Evolutionary conservation across 352 stramenopile genomes (phyloP), one percentile per base, ranked within the genome.

Genomic region (Phytophthora podocarpi): DNA sequence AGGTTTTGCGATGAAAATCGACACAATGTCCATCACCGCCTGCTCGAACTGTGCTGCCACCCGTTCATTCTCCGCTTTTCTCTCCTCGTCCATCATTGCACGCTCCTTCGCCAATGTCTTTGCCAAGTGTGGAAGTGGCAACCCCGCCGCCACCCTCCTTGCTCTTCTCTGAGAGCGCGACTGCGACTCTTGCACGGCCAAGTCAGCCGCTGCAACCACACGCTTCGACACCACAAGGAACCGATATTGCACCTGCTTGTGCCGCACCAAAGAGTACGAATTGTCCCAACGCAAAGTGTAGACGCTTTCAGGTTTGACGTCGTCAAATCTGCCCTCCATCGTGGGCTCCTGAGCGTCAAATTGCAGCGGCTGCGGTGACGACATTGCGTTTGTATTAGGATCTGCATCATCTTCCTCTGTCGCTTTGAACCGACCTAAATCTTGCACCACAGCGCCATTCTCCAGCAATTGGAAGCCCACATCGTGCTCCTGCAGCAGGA

Each of bases 241-340:
- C 7, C 84, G 72, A 45, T 91, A 93, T 16, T 66, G 65, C 18
- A 93, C 64, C 11, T 71, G 53, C 32, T 93, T 93, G 63, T 85
- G 76, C 4, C 84, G 80, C 21, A 91, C 64, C 26, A 89, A 64
- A 45, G 84, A 93, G 64, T 93, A 93, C 27, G 74, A 78, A 54
- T 93, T 93, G 50, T 91, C 82, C 84, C 84, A 93, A 5, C 67
- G 70, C 32, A 93, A 71, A 30, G 80, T 82, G 56, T 85, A 86
- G 24, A 76, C 54, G n/a, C 43, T 60, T n/a, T 62, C 76, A 2
- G 36, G 31, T 41, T 70, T 67, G 15, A 84, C 40, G 13, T 13
- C 32, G 15, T 78, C 64, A 9, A 83, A 51, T 34, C 39, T 54
- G 9, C 70, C 76, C 56, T 87, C 82, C 27, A 75, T 64, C 15